These are phyloP conservation scores for Amylostereum areolatum DNA, from an alignment of 1,284 basidiomycete species.

Conservation along the genomic window DNA sequence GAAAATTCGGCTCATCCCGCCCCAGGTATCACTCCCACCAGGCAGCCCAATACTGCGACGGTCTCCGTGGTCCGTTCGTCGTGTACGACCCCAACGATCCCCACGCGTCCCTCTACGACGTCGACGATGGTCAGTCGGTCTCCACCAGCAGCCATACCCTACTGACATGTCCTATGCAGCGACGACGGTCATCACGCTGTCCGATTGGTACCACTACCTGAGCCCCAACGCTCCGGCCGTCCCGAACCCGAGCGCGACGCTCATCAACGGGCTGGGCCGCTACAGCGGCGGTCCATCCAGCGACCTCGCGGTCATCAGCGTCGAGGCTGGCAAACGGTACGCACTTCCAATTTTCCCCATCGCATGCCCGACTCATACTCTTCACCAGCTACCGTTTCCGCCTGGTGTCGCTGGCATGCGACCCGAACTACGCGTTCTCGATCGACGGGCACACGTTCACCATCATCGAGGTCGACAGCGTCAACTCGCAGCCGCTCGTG, in stretches of 20 bases:
- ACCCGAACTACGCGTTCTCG: slow-evolving; percentile 16
- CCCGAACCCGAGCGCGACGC: slow-evolving; percentile 24
- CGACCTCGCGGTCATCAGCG: slow-evolving; percentile 26
- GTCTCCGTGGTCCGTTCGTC: slow-evolving; percentile 21
- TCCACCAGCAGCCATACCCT: neutral
- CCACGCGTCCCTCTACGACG: slow-evolving; percentile 24
- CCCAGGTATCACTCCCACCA: slow-evolving; percentile 8
- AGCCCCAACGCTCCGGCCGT: neutral
- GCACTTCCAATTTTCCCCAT: slow-evolving; percentile 29
- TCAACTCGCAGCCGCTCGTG: slow-evolving; percentile 17
- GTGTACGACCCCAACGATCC: slow-evolving; percentile 31
- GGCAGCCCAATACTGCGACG: slow-evolving; percentile 36
- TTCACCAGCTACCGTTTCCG: slow-evolving; percentile 32
- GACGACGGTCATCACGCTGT: slow-evolving; percentile 26
- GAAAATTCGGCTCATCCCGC: neutral
- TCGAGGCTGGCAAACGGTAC: slow-evolving; percentile 27
- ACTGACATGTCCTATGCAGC: slow-evolving; percentile 15
- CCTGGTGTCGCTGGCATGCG: slow-evolving; percentile 44
- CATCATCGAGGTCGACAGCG: slow-evolving; percentile 4
- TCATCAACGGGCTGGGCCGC: slow-evolving; percentile 43
- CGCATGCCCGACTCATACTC: slow-evolving; percentile 19
- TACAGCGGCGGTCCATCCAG: slow-evolving; percentile 27
- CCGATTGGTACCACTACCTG: slow-evolving; percentile 30
- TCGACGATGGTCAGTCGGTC: slow-evolving; percentile 22
- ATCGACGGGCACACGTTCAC: slow-evolving; percentile 23